Conservation (phyloP, 2,329 filamentous ascomycete species). For the Colletotrichum lentis region DNA sequence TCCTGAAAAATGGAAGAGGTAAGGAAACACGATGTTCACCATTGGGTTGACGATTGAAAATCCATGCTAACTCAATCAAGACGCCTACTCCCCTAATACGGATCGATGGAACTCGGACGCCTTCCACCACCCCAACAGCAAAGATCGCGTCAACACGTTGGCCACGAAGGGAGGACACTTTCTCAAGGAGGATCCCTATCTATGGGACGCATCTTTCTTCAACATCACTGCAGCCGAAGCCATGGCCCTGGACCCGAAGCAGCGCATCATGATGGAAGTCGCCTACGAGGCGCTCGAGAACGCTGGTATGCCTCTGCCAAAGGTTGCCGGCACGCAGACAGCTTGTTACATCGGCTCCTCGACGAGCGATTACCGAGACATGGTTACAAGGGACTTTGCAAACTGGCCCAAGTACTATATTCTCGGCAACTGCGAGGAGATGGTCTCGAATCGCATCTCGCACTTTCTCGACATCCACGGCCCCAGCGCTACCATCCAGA, state of each 20-base stretch:
- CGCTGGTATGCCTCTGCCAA: constrained; percentile 34
- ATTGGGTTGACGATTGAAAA: no score
- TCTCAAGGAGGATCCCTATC: constrained; percentile 41
- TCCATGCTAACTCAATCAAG: no score
- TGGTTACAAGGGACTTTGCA: not conserved
- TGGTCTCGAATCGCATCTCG: not conserved
- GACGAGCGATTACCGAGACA: not conserved
- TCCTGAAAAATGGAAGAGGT: no score
- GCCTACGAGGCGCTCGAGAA: constrained; percentile 40
- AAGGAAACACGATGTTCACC: no score
- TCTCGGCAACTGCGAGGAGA: not conserved
- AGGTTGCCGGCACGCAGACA: not conserved
- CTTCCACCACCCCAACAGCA: constrained; percentile 18
- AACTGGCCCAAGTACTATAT: not conserved
- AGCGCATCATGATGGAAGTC: constrained; percentile 40
- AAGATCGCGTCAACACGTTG: constrained; percentile 6
- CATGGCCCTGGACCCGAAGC: constrained; percentile 43
- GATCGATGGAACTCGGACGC: constrained; percentile 15
- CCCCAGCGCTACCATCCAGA: not conserved
- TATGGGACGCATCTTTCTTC: constrained; percentile 53
- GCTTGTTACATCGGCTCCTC: not conserved
- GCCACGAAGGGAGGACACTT: constrained; percentile 41
- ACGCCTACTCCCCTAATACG: constrained; percentile 6
- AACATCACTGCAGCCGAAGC: constrained; percentile 51
- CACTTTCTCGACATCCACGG: not conserved